These are phyloP conservation scores for Pseudopithomyces chartarum DNA, from an alignment of 2,329 filamentous ascomycete species.

Conservation along the genomic window DNA sequence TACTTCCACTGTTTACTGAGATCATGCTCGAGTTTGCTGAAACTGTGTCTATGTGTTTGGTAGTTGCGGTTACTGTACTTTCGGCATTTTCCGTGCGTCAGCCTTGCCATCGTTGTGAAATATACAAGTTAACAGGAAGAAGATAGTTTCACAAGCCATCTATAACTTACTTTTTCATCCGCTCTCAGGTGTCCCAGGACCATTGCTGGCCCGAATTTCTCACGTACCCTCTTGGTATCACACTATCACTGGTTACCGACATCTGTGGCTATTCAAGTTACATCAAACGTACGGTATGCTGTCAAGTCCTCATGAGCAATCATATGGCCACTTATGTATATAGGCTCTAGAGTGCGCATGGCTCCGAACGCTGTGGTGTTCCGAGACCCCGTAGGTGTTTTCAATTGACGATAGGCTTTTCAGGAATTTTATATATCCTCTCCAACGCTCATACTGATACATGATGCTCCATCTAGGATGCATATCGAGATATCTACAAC, in stretches of 20 bases:
- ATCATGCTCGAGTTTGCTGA: neutral
- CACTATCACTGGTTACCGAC: neutral
- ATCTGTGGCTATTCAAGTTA: neutral
- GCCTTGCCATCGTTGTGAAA: neutral
- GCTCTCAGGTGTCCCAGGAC: neutral
- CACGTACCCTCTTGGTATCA: neutral
- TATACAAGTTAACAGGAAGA: neutral
- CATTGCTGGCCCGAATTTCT: neutral
- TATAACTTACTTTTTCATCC: neutral
- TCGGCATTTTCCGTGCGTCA: neutral
- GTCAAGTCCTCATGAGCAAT: neutral
- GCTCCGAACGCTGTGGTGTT: neutral
- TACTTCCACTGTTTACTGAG: neutral
- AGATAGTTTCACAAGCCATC: neutral
- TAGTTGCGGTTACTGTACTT: neutral
- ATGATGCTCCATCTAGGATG: neutral
- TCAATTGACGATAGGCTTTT: no score
- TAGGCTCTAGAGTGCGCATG: neutral
- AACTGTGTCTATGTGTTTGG: neutral
- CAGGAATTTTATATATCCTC: neutral
- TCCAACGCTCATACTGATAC: neutral
- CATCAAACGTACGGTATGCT: neutral
- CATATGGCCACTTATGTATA: neutral
- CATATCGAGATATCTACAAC: neutral
- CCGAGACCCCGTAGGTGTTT: neutral